A percentile compares a stretch with the other conserved stretches of the same genome.
Conservation (phyloP, 345 rosid genomes). For the Brassica nigra region DNA sequence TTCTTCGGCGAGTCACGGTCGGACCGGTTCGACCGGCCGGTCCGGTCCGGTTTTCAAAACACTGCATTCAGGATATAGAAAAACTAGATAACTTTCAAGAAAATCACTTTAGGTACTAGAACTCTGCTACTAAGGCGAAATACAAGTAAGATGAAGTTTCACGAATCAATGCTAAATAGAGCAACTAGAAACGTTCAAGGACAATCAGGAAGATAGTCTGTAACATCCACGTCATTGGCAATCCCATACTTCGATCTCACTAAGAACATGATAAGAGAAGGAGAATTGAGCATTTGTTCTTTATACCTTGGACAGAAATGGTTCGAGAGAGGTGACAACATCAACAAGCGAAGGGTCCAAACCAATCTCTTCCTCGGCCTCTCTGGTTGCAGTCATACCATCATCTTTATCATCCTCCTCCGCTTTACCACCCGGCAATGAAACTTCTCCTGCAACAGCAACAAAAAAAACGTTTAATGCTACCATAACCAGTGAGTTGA, state of each 20-base stretch:
- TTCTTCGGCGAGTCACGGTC: no score
- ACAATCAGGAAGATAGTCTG: neutral
- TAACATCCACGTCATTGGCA: neutral
- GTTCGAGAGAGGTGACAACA: slow-evolving; percentile 71
- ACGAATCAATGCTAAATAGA: neutral
- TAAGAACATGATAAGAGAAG: neutral
- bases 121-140: neutral
- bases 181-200: neutral
- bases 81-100: neutral
- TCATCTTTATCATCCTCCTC: slow-evolving; percentile 72
- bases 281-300: neutral
- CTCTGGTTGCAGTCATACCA: slow-evolving; percentile 68
- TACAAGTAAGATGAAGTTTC: neutral
- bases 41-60: no score
- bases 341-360: slow-evolving; percentile 71
- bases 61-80: neutral
- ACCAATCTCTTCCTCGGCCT: slow-evolving; percentile 75
- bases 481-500: neutral
- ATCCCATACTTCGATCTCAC: neutral
- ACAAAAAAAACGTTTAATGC: slow-evolving; percentile 21
- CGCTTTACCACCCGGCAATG: slow-evolving; percentile 79
- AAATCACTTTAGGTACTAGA: neutral
- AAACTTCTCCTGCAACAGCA: slow-evolving; percentile 63
- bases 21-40: no score
- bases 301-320: slow-evolving; percentile 86